These are phyloP conservation scores for Artemisia annua DNA, from an alignment of 129 eudicot species.

Conservation along the genomic window DNA sequence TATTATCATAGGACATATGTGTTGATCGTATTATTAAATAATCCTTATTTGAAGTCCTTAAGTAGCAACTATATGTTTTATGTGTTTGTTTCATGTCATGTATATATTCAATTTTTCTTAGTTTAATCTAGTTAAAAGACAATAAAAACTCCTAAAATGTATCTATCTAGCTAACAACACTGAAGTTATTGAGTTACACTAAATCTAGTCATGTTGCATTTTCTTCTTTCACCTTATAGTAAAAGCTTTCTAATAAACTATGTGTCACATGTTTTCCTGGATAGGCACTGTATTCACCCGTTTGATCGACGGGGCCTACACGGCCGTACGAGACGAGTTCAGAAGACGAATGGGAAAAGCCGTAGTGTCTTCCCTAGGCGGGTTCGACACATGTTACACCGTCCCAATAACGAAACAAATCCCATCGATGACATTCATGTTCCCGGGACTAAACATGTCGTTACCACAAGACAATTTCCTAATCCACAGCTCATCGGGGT, in stretches of 20 bases:
- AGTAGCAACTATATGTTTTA: too few relatives aligned
- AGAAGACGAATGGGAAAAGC: conserved; percentile 72
- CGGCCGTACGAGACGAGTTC: conserved; percentile 73
- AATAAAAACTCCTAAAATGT: too few relatives aligned
- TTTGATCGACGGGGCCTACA: conserved; percentile 76
- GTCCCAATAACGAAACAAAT: conserved; percentile 53
- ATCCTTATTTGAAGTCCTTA: neutral
- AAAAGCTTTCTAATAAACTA: neutral
- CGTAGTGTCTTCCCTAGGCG: conserved; percentile 72
- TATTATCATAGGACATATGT: neutral
- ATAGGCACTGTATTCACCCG: conserved; percentile 83
- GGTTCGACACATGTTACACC: conserved; percentile 89
- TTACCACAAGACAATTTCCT: conserved; percentile 86
- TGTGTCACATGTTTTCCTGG: neutral
- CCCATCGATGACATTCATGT: conserved; percentile 84
- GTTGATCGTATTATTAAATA: neutral
- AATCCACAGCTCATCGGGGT: conserved; percentile 65
- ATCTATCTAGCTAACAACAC: too few relatives aligned
- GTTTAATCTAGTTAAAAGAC: too few relatives aligned
- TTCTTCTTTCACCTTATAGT: neutral
- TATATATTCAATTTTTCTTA: too few relatives aligned
- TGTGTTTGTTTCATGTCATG: too few relatives aligned
- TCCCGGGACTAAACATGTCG: conserved; percentile 74
- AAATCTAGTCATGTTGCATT: too few relatives aligned
- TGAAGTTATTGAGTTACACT: too few relatives aligned